Evolutionary conservation across 495 filamentous ascomycete species (phyloP).

Genomic region (Cercophora sp.): DNA sequence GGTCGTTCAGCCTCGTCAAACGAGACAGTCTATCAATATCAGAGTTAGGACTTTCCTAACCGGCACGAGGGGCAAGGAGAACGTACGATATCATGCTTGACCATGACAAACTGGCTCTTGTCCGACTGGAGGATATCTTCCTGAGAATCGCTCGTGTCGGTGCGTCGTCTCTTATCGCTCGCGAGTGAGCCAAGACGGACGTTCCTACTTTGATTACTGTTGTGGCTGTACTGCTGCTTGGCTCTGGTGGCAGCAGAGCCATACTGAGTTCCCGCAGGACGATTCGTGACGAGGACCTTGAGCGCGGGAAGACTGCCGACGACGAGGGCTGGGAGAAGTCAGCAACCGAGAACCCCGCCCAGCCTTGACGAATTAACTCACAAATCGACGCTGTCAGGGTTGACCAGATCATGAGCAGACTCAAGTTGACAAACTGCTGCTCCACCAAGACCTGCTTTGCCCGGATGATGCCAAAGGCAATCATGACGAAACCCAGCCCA

Average conservation of each 20-base stretch:
- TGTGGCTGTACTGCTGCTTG: slow-evolving; percentile 12
- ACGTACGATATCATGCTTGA: slow-evolving; percentile 28
- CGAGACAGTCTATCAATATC: background rate
- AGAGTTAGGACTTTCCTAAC: background rate
- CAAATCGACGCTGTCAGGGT: slow-evolving; percentile 32
- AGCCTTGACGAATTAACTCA: slow-evolving; percentile 12
- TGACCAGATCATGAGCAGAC: slow-evolving; percentile 34
- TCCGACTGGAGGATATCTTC: slow-evolving; percentile 24
- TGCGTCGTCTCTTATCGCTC: slow-evolving; percentile 18
- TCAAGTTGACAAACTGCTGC: slow-evolving; percentile 32
- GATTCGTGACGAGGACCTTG: slow-evolving; percentile 51
- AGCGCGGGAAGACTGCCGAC: slow-evolving; percentile 48
- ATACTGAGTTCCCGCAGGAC: slow-evolving; percentile 49
- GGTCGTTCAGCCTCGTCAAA: slow-evolving; percentile 5
- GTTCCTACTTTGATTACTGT: slow-evolving; percentile 8
- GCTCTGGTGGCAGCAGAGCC: slow-evolving; percentile 25
- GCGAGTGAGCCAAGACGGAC: slow-evolving; percentile 21
- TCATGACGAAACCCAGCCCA: slow-evolving; percentile 48
- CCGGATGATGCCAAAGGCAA: slow-evolving; percentile 48
- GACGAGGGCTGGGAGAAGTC: slow-evolving; percentile 35
- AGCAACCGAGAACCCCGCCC: background rate
- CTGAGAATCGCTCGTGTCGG: slow-evolving; percentile 21
- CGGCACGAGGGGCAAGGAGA: background rate
- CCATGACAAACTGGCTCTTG: slow-evolving; percentile 18
- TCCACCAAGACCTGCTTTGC: slow-evolving; percentile 34